These are phyloP conservation scores for Cystofilobasidium capitatum DNA, from an alignment of 768 basidiomycete species.

Conservation along the genomic window DNA sequence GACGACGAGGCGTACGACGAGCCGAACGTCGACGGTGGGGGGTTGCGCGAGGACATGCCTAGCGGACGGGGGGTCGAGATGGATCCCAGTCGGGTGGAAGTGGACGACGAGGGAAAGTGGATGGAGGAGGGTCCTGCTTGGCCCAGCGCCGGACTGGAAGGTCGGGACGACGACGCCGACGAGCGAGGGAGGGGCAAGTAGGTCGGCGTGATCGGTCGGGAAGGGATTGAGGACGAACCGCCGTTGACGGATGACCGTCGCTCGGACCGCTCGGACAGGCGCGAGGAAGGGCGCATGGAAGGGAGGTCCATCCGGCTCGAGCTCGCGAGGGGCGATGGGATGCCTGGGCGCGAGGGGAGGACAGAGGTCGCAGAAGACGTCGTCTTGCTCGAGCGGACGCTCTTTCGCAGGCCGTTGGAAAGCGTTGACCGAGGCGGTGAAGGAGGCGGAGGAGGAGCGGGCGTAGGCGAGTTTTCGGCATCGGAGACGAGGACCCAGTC, in stretches of 20 bases:
- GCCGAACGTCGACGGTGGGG: not conserved
- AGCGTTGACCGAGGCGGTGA: not conserved
- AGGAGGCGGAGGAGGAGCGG: not conserved
- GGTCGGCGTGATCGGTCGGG: not conserved
- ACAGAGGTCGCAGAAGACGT: not conserved
- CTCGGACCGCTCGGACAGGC: not conserved
- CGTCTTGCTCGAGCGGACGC: not conserved
- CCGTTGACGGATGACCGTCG: not conserved
- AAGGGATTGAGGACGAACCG: too few relatives aligned
- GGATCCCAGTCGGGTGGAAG: not conserved
- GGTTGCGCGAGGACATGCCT: not conserved
- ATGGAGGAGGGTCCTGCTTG: not conserved
- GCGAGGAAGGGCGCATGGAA: not conserved
- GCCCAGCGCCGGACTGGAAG: not conserved
- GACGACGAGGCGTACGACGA: not conserved
- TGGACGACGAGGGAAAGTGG: constrained; percentile 4
- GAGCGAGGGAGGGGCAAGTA: not conserved
- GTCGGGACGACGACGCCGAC: not conserved
- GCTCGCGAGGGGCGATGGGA: not conserved
- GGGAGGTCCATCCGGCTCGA: not conserved
- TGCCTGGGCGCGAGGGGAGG: not conserved
- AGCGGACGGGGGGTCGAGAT: not conserved
- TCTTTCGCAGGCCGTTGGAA: not conserved
- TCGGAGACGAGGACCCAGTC: constrained; percentile 26
- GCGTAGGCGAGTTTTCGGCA: constrained; percentile 14